phyloP scores from a whole-genome alignment of 306 rosid species.

The Carpinus viminea region DNA sequence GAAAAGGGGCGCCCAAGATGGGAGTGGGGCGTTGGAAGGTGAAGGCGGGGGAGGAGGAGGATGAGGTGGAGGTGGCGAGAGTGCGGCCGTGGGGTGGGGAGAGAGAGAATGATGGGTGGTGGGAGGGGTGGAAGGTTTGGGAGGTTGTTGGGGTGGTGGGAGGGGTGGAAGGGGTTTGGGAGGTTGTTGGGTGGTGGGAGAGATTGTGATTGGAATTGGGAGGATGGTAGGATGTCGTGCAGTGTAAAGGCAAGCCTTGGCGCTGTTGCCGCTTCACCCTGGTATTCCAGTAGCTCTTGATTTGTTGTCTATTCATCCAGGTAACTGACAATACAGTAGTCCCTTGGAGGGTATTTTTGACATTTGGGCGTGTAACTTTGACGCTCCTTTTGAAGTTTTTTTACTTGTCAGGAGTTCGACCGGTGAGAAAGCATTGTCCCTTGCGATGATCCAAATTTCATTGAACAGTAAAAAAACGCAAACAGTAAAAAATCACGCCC shows the following conservation, averaged over 20 bases:
- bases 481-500: too few species aligned
- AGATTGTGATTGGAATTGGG: background rate
- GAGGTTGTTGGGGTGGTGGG: slow-evolving; percentile 36
- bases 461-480: too few species aligned
- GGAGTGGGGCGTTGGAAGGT: slow-evolving; percentile 68
- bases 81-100: slow-evolving; percentile 35
- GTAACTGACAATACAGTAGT: slow-evolving; percentile 49
- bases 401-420: too few species aligned
- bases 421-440: too few species aligned
- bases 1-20: slow-evolving; percentile 37
- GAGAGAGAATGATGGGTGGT: slow-evolving; percentile 20
- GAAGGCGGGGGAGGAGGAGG: slow-evolving; percentile 41
- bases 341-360: too few species aligned
- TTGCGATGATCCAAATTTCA: too few species aligned
- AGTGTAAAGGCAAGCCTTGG: slow-evolving; percentile 77
- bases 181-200: slow-evolving; percentile 8
- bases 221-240: slow-evolving; percentile 31
- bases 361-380: too few species aligned
- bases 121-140: slow-evolving; percentile 37
- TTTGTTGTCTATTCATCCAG: slow-evolving; percentile 94
- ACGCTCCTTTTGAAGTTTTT: too few species aligned
- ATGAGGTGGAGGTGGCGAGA: slow-evolving; percentile 23
- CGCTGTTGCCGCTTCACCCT: slow-evolving; percentile 75
- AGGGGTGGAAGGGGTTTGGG: slow-evolving; percentile 35
- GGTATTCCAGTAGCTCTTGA: slow-evolving; percentile 92